Conservation (phyloP, 371 early-diverging fungal genomes). For the Mucor plumbeus region DNA sequence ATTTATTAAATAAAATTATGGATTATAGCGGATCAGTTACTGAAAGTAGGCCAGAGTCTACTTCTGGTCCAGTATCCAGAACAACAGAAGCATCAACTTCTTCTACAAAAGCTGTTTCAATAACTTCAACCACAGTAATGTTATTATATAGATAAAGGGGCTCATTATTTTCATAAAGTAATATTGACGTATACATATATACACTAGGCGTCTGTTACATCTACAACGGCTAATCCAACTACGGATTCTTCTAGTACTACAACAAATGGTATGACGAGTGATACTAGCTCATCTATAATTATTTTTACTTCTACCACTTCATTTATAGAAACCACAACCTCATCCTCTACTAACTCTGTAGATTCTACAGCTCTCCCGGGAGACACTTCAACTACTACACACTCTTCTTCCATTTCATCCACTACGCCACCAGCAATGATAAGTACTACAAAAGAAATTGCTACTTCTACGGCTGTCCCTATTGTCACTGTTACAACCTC, state of each 20-base stretch:
- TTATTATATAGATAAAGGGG: not conserved
- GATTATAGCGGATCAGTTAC: not conserved
- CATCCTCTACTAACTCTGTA: not conserved
- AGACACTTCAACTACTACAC: not conserved
- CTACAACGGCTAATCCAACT: not conserved
- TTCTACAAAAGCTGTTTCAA: not conserved
- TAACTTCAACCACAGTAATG: not conserved
- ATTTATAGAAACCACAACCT: not conserved
- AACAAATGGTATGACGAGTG: slow-evolving; percentile 14
- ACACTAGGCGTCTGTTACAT: not conserved
- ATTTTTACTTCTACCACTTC: slow-evolving; percentile 1
- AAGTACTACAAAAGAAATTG: slow-evolving; percentile 2
- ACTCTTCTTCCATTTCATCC: not conserved
- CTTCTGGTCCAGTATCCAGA: not conserved
- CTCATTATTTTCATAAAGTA: not conserved
- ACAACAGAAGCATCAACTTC: not conserved
- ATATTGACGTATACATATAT: not conserved
- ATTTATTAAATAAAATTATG: not conserved
- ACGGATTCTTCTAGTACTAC: slow-evolving; percentile 10
- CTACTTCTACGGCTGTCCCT: slow-evolving; percentile 20
- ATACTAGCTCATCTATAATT: not conserved
- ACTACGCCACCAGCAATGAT: not conserved
- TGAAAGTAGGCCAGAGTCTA: not conserved
- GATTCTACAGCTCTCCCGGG: not conserved
- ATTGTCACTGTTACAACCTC: slow-evolving; percentile 24